A percentile compares a stretch with the other conserved stretches of the same genome.
Evolutionary conservation across 2,329 filamentous ascomycete genomes (phyloP).

Genomic region (Ceratocystis destructans): DNA sequence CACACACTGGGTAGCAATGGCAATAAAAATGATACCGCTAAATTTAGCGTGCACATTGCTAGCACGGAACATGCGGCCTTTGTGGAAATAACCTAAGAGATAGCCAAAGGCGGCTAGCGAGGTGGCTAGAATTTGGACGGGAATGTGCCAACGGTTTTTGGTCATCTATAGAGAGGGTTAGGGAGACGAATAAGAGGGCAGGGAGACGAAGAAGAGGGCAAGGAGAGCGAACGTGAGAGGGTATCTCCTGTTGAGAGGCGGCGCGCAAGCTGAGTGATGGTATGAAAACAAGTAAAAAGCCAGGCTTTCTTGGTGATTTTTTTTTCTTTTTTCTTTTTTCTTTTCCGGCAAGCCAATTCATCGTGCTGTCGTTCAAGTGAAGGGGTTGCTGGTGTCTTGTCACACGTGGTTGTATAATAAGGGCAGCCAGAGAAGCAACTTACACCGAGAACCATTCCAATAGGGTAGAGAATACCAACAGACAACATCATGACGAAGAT

Average conservation of each 20-base stretch:
- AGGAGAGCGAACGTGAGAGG: background rate
- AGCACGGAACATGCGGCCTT: constrained; percentile 68
- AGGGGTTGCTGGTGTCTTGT: background rate
- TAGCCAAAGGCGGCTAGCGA: constrained; percentile 69
- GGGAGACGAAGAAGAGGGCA: background rate
- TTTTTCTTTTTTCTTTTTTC: too few relatives aligned
- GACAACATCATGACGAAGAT: constrained; percentile 77
- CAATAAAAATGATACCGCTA: constrained; percentile 64
- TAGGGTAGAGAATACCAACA: constrained; percentile 84
- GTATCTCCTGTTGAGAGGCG: background rate
- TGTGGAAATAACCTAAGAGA: constrained; percentile 81
- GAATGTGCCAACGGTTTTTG: constrained; percentile 88
- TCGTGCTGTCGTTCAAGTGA: background rate
- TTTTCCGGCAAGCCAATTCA: background rate
- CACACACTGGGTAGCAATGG: constrained; percentile 61
- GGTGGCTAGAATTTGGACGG: constrained; percentile 63
- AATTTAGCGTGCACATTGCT: constrained; percentile 70
- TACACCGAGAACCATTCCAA: constrained; percentile 91
- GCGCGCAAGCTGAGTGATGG: background rate
- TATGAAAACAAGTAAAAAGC: background rate
- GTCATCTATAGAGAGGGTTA: constrained; percentile 48
- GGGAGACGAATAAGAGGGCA: background rate
- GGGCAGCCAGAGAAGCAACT: constrained; percentile 25
- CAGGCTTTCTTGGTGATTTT: background rate
- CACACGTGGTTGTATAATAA: background rate